Evolutionary conservation across 2,329 filamentous ascomycete species (phyloP), one percentile per base, ranked within the genome.

Genomic region (Helicocarpus griseus): DNA sequence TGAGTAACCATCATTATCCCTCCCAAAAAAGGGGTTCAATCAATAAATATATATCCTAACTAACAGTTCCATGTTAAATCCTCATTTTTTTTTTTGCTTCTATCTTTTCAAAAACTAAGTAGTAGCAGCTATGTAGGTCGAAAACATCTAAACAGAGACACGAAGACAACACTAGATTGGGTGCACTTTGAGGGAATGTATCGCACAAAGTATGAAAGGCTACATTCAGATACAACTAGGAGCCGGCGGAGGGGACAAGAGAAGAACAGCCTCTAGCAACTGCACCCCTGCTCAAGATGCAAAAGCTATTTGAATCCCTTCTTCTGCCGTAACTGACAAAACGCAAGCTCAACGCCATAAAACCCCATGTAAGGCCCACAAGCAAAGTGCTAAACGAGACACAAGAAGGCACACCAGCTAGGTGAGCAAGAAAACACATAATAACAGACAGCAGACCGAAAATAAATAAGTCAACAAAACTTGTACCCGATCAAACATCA

Each of bases 401-500:
- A 14, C 5, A 6, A 8, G 26, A 24, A 41, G 6, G 39, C n/a
- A 2, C 3, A 41, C 4, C 22, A 24, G n/a, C 9, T n/a, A n/a
- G 5, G 33, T 5, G 33, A 2, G 3, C 8, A 22, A 26, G 13
- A 4, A n/a, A 3, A 14, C 11, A 41, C 14, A 41, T 41, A 14
- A 14, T 11, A 14, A n/a, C n/a, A 14, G 9, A 19, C 38, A 40
- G 24, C 9, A 9, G 21, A 31, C 22, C 31, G 26, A 40, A 36
- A 49, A 21, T 22, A 45, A 19, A 48, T 4, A 51, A 26, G n/a
- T n/a, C n/a, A 35, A 46, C 24, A 40, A 38, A 17, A 49, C 5
- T 21, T 40, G 6, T 22, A 22, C 41, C 24, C 17, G 21, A 56
- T 58, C 55, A 54, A 52, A 58, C 58, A 60, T 61, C 31, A 49